phyloP scores from a whole-genome alignment of 108 stramenopile genomes.

The Conticribra weissflogii region DNA sequence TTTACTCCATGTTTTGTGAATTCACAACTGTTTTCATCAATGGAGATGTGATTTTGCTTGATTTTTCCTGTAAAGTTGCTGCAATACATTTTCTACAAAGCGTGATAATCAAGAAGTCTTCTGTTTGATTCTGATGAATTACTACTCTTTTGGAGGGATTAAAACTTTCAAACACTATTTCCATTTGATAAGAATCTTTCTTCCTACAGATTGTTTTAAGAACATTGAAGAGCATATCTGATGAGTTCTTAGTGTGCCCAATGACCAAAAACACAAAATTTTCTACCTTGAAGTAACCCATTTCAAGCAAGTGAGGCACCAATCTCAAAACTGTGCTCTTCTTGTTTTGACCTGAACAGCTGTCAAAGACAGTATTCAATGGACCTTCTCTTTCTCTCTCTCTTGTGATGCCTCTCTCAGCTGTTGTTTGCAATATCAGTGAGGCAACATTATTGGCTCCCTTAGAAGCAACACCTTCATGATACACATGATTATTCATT shows the following conservation, averaged over 20 bases:
- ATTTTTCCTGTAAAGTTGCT: not conserved
- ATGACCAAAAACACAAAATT: constrained; percentile 13
- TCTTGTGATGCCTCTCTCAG: too few species aligned
- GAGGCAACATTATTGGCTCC: too few species aligned
- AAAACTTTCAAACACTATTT: not conserved
- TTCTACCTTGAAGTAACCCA: constrained; percentile 2
- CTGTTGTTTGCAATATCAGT: too few species aligned
- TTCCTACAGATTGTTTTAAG: not conserved
- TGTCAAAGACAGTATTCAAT: too few species aligned
- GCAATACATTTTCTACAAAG: not conserved
- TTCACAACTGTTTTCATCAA: too few species aligned
- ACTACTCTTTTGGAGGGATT: not conserved
- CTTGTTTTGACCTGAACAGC: too few species aligned
- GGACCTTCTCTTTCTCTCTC: too few species aligned
- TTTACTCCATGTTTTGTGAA: too few species aligned
- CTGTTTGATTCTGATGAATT: not conserved
- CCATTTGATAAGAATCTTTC: not conserved
- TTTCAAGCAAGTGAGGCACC: too few species aligned
- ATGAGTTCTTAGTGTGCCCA: constrained; percentile 12
- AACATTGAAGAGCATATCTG: not conserved
- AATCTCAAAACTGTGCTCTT: too few species aligned
- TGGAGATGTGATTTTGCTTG: constrained; percentile 13
- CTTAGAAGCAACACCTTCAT: too few species aligned
- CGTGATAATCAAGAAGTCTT: constrained; percentile 2
- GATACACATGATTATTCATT: too few species aligned